These are phyloP conservation scores for Plectosphaerella sp. DNA, from an alignment of 2,329 filamentous ascomycete genomes.

Conservation along the genomic window DNA sequence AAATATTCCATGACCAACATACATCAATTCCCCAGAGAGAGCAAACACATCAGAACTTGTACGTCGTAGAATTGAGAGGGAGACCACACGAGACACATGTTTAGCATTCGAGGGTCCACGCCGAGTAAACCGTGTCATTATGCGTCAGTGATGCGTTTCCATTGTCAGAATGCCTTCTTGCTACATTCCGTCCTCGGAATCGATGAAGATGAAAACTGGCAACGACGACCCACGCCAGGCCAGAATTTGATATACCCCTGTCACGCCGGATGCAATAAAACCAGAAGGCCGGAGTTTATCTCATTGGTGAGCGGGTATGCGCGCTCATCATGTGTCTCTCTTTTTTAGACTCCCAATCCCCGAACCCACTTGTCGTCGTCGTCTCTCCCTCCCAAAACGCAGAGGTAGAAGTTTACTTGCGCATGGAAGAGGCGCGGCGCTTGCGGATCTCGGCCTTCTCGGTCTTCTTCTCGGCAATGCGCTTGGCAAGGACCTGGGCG, in stretches of 20 bases:
- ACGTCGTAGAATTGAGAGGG: not conserved
- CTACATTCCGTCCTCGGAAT: slow-evolving; percentile 23
- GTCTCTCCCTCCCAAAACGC: not conserved
- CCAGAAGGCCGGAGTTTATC: slow-evolving; percentile 27
- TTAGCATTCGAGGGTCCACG: no score
- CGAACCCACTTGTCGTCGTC: slow-evolving; percentile 3
- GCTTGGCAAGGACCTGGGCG: slow-evolving; percentile 91
- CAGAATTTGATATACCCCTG: slow-evolving; percentile 16
- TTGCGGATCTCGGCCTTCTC: slow-evolving; percentile 92
- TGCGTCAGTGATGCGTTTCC: slow-evolving; percentile 21
- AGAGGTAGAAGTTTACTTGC: slow-evolving; percentile 60
- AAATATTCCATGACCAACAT: no score
- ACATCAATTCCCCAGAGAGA: no score
- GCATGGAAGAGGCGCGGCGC: slow-evolving; percentile 93
- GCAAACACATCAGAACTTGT: no score
- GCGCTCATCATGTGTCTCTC: slow-evolving; percentile 2
- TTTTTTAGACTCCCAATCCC: slow-evolving; percentile 21
- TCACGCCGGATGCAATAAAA: slow-evolving; percentile 38
- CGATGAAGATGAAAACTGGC: not conserved
- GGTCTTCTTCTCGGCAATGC: slow-evolving; percentile 92
- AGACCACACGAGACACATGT: not conserved
- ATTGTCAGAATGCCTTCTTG: slow-evolving; percentile 28
- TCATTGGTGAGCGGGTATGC: slow-evolving; percentile 3
- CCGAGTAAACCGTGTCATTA: not conserved
- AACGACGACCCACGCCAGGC: slow-evolving; percentile 2